Evolutionary conservation across 2,329 filamentous ascomycete genomes (phyloP), one percentile per base, ranked within the genome.

Genomic region (Venturia pyrina): DNA sequence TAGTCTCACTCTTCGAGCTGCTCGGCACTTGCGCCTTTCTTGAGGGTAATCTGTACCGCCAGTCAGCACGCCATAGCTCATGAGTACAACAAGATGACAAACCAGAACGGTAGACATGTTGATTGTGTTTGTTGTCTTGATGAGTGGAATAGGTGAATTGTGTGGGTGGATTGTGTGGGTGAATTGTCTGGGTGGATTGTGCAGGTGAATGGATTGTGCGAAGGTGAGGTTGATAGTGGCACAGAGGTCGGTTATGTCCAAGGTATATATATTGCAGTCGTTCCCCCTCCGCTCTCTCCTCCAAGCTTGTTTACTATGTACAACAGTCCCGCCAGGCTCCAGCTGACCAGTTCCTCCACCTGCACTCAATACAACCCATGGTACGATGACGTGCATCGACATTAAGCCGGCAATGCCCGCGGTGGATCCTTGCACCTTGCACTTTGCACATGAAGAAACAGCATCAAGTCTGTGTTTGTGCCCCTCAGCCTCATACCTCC

Each of bases 41-140:
- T 93, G 78, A 90, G 85, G 66, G 91, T 91, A 70, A 96, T 86
- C 92, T 96, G 67, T 24, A 28, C 10, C 8, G 8, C 43, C 19
- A 19, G 50, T 64, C 43, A 50, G 34, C 44, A 59, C n/a, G 34
- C 40, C n/a, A 37, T 53, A 34, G 11, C 48, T 48, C 8, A 17
- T 13, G 34, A 37, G 21, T 13, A 40, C 19, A 37, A 13, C 43
- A 56, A n/a, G 15, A 7, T 3, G 17, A 44, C 65, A 34, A 24
- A 66, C 65, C 62, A 67, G 66, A 6, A 67, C 46, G 19, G 63
- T 66, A 66, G 66, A 62, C 66, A 67, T 67, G 37, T 57, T 65
- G 65, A n/a, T 62, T 28, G 21, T 62, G 37, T 44, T 43, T 15
- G 17, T 6, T 43, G 34, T 15, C 34, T 43, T 15, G 21, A 17